A percentile compares a stretch with the other conserved stretches of the same genome.
These are phyloP conservation scores for Entophlyctis luteolus DNA, from an alignment of 192 early-diverging fungal species.

Conservation along the genomic window DNA sequence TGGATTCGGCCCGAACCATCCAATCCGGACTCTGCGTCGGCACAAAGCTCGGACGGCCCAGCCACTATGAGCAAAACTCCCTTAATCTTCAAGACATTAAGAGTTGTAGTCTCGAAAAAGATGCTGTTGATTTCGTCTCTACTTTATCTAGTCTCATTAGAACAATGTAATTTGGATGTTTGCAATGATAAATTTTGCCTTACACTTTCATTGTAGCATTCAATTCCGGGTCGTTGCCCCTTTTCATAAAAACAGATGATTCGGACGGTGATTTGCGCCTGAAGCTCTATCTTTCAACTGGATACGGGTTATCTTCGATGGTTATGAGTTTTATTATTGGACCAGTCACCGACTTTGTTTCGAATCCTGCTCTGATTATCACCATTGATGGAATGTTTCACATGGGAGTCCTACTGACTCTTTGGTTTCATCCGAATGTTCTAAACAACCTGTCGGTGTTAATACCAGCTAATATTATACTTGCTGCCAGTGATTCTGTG, in stretches of 20 bases:
- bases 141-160: constrained; percentile 9
- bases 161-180: constrained; percentile 14
- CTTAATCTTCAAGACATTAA: constrained; percentile 8
- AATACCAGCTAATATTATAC: constrained; percentile 8
- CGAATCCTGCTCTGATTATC: constrained; percentile 11
- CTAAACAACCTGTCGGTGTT: constrained; percentile 8
- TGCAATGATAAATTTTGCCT: background rate
- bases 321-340: constrained; percentile 14
- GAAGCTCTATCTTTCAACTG: constrained; percentile 11
- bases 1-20: constrained; percentile 14
- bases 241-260: constrained; percentile 9
- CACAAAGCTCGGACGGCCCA: background rate
- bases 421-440: constrained; percentile 1
- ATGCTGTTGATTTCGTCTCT: constrained; percentile 11
- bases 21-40: background rate
- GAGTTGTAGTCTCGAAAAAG: background rate
- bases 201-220: constrained; percentile 17
- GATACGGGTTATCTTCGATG: constrained; percentile 1
- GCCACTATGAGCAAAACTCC: background rate
- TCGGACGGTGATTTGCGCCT: background rate
- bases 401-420: background rate
- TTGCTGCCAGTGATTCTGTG: constrained; percentile 10
- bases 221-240: constrained; percentile 11
- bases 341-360: constrained; percentile 12
- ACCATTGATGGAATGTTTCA: background rate